Base-by-base conservation (phyloP, 169 alveolate genomes). In the Plasmodium vivax region DNA sequence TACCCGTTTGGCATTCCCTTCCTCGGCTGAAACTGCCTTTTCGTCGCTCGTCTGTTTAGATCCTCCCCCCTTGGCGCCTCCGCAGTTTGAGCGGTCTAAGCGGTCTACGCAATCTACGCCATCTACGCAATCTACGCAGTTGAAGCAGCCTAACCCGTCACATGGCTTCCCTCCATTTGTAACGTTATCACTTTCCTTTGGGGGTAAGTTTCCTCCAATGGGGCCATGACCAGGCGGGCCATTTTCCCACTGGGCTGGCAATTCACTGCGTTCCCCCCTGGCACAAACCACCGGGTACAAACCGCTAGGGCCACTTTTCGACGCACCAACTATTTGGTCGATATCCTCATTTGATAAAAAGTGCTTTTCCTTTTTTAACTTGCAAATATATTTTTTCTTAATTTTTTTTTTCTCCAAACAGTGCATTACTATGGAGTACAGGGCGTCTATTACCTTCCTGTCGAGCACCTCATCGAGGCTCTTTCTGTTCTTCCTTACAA, bases 361-460 rank as follows among this genome's bases (percentile, higher is more conserved):
- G 27, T 83, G 23, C 54, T 73, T 79, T 84, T 82, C 82, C 47
- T 92, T 92, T 92, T 80, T 75, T 23, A 75, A 54, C 43, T 81
- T 92, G 45, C 82, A 92, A 74, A 83, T 83, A 43, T 77, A 34
- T 30, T 92, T 54, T 72, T 85, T 47, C 9, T 87, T 87, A 75
- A 87, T 87, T 87, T 87, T 56, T 41, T 54, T 87, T 87, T 34
- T 87, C 68, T 87, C 82, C 36, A 87, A 87, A 77, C 87, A 71
- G 10, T 87, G 71, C 93, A 87, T 87, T 32, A 87, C 93, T 62
- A 87, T 12, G 62, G 41, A 19, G 71, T 87, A 87, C 38, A 87
- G 30, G 32, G 82, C 12, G 2, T 87, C 87, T 87, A 87, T 87
- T 75, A 87, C 32, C 3, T 87, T 77, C 47, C 81, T 77, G 27